These are phyloP conservation scores for Candida yuanshanica DNA, from an alignment of 805 yeast genomes.

Conservation along the genomic window DNA sequence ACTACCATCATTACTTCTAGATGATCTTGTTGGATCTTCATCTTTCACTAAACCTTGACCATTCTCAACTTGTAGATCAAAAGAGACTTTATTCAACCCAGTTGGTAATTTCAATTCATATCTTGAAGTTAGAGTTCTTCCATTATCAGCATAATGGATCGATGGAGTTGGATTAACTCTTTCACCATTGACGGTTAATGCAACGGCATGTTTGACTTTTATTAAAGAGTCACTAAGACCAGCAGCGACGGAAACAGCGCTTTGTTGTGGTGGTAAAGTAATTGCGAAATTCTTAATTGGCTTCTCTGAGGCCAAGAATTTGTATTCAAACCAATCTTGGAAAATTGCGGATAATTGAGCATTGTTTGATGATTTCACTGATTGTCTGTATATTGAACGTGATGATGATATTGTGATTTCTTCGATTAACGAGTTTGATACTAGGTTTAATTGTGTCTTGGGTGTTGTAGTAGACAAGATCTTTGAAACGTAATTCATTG, in stretches of 20 bases:
- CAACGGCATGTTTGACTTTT: constrained; percentile 32
- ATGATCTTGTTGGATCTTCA: constrained; percentile 8
- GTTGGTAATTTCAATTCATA: constrained; percentile 41
- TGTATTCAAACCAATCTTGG: constrained; percentile 32
- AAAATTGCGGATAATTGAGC: constrained; percentile 17
- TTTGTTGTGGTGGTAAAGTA: constrained; percentile 42
- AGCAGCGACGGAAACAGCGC: constrained; percentile 39
- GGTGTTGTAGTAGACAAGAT: neutral
- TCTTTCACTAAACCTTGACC: neutral
- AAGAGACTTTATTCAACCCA: constrained; percentile 42
- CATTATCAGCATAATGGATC: constrained; percentile 30
- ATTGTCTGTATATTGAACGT: constrained; percentile 24
- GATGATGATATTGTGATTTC: constrained; percentile 27
- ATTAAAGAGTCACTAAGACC: constrained; percentile 37
- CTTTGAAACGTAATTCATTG: neutral
- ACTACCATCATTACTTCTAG: neutral
- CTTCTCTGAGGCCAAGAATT: constrained; percentile 26
- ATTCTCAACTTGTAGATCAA: constrained; percentile 30
- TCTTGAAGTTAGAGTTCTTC: constrained; percentile 25
- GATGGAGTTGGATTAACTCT: constrained; percentile 38
- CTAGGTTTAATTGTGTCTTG: neutral
- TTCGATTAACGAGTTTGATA: constrained; percentile 16
- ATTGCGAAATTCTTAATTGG: constrained; percentile 36
- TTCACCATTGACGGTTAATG: constrained; percentile 40
- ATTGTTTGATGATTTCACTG: constrained; percentile 15